These are phyloP conservation scores for Erodium chrysanthum DNA, from an alignment of 441 rosid genomes.

Conservation along the genomic window DNA sequence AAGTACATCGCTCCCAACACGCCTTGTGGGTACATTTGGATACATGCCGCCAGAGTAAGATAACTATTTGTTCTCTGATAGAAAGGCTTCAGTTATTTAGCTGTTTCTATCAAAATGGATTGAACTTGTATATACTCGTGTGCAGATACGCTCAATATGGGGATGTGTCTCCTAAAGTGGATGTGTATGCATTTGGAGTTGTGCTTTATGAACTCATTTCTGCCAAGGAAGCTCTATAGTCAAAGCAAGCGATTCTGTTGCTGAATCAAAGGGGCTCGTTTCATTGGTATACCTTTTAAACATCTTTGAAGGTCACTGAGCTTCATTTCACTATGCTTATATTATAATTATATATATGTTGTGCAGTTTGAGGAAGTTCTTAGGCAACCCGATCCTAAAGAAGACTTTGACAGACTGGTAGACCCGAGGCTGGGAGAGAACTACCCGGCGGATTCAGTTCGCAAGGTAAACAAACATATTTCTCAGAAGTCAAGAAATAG, in stretches of 20 bases:
- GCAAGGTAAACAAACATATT: constrained; percentile 39
- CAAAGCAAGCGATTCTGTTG: constrained; percentile 32
- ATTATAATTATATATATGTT: not conserved
- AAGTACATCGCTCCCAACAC: constrained; percentile 52
- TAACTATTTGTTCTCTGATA: not conserved
- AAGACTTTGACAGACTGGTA: constrained; percentile 45
- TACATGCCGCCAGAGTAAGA: constrained; percentile 99
- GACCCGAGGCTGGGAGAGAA: constrained; percentile 70
- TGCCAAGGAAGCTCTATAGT: constrained; percentile 79
- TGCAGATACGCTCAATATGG: constrained; percentile 78
- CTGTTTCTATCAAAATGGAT: not conserved
- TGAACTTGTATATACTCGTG: constrained; percentile 4
- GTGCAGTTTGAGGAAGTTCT: constrained; percentile 69
- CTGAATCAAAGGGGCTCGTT: constrained; percentile 78
- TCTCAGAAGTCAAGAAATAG: not conserved
- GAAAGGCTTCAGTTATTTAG: not conserved
- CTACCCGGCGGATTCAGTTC: constrained; percentile 55
- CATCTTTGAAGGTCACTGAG: not conserved
- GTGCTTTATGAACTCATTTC: constrained; percentile 90
- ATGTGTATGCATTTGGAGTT: constrained; percentile 92
- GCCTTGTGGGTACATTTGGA: constrained; percentile 94
- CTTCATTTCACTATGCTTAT: not conserved
- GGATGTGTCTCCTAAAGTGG: constrained; percentile 85
- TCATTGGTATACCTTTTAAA: constrained; percentile 65
- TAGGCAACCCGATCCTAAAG: constrained; percentile 41